Conservation (phyloP, 805 yeast species). For the Schwanniomyces polymorphus region DNA sequence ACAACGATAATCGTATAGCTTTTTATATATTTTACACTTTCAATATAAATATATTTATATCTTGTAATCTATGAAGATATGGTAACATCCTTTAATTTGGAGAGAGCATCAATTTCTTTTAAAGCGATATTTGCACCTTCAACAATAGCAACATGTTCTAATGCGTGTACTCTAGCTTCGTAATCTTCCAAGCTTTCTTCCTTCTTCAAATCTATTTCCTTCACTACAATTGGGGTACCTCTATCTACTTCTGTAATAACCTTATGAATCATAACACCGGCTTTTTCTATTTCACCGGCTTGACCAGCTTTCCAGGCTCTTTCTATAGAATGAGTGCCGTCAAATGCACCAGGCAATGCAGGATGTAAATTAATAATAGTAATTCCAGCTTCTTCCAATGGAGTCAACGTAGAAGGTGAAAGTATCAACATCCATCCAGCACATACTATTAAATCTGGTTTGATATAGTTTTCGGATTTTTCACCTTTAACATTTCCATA, state of each 20-base stretch:
- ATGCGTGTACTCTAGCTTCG: conserved; percentile 76
- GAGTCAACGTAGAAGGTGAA: conserved; percentile 71
- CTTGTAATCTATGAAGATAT: conserved; percentile 1
- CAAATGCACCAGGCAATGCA: conserved; percentile 95
- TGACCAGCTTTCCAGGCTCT: conserved; percentile 96
- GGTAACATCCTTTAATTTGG: not conserved
- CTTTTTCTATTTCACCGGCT: conserved; percentile 68
- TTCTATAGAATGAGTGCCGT: conserved; percentile 96
- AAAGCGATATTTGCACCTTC: conserved; percentile 79
- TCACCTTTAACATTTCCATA: conserved; percentile 43
- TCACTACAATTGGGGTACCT: conserved; percentile 86
- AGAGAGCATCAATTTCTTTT: conserved; percentile 13
- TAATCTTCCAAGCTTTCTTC: conserved; percentile 79
- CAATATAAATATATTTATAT: conserved; percentile 1
- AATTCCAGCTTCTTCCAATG: conserved; percentile 57
- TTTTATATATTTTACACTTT: conserved; percentile 1
- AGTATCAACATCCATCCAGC: conserved; percentile 98
- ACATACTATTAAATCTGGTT: conserved; percentile 88
- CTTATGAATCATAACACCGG: conserved; percentile 95
- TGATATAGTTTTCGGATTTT: conserved; percentile 28
- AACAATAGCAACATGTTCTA: conserved; percentile 90
- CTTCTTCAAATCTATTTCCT: conserved; percentile 66
- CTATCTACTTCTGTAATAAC: conserved; percentile 96
- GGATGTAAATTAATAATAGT: conserved; percentile 95
- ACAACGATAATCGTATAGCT: not conserved